These are phyloP conservation scores for Aquilaria yunnanensis DNA, from an alignment of 345 rosid genomes.

Conservation along the genomic window DNA sequence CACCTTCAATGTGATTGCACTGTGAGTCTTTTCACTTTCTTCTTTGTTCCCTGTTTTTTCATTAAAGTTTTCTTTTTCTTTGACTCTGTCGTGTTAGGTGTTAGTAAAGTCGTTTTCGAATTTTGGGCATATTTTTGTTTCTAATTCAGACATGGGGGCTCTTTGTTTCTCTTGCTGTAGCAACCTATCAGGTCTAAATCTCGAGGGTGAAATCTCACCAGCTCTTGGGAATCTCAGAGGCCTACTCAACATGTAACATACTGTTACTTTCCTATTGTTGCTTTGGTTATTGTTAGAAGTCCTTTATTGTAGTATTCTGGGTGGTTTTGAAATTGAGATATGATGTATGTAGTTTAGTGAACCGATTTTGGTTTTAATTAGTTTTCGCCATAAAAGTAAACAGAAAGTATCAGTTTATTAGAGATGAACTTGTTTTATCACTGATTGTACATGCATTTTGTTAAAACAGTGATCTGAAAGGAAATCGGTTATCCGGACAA, in stretches of 20 bases:
- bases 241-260: conserved; percentile 50
- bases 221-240: conserved; percentile 80
- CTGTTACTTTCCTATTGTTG: conserved; percentile 7
- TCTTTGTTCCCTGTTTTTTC: not conserved
- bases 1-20: conserved; percentile 77
- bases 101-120: conserved; percentile 9
- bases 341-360: too few species aligned
- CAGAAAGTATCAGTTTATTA: not conserved
- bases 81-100: not conserved
- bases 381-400: too few species aligned
- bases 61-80: not conserved
- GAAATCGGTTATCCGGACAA: conserved; percentile 80
- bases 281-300: too few species aligned
- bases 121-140: conserved; percentile 5
- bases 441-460: conserved; percentile 6
- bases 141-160: not conserved
- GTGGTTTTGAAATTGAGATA: too few species aligned
- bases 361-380: too few species aligned
- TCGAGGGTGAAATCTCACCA: conserved; percentile 91
- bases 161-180: conserved; percentile 33
- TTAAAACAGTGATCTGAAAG: conserved; percentile 58
- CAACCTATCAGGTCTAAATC: conserved; percentile 82
- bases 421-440: not conserved
- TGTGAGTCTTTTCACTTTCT: conserved; percentile 44
- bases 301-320: too few species aligned